Percentiles rank a stretch among this genome's conserved stretches.
phyloP scores from a whole-genome alignment of 176 grass and related monocot genomes.

The Themeda triandra region DNA sequence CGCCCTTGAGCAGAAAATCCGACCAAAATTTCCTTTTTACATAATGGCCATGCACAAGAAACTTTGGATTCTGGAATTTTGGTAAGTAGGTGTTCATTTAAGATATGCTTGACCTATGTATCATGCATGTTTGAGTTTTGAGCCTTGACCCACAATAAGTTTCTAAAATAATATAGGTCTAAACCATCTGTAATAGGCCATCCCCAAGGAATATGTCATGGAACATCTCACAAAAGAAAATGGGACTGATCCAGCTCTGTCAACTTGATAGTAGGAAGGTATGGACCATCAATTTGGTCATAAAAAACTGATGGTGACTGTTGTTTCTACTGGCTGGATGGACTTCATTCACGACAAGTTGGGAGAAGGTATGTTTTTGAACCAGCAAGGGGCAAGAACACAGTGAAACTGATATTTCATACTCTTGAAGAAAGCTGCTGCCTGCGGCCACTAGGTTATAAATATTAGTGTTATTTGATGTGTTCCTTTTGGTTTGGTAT shows the following conservation, averaged over 20 bases:
- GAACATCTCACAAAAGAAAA: conserved; percentile 9
- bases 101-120: background rate
- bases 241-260: background rate
- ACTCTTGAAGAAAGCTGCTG: background rate
- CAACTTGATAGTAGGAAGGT: background rate
- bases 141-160: background rate
- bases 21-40: conserved; percentile 26
- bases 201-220: conserved; percentile 16
- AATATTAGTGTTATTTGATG: background rate
- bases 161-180: background rate
- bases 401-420: conserved; percentile 11
- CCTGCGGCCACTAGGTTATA: background rate
- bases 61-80: background rate
- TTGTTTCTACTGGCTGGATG: conserved; percentile 29
- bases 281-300: conserved; percentile 18
- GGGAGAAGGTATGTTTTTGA: conserved; percentile 32
- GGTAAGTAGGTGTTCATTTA: conserved; percentile 12
- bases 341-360: conserved; percentile 17
- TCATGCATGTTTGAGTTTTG: background rate
- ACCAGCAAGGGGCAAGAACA: background rate
- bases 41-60: conserved; percentile 5
- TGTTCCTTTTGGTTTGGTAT: background rate
- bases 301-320: background rate
- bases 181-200: background rate
- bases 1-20: conserved; percentile 4